Base-by-base conservation (phyloP, 106 monocot species). In the Acorus gramineus region DNA sequence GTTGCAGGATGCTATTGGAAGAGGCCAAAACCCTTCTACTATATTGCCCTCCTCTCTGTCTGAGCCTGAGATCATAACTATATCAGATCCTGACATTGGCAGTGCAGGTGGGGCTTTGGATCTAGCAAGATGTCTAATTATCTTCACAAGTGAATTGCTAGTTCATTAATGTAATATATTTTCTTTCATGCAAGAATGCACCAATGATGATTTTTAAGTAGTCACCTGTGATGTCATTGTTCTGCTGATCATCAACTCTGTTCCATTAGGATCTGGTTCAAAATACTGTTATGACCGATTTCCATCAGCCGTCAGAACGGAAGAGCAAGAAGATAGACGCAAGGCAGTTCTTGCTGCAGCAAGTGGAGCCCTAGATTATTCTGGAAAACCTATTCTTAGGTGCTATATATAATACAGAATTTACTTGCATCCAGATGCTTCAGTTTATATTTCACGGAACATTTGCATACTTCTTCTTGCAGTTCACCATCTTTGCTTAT, bases 1-100 rank as follows among this genome's bases (percentile, higher is more conserved):
- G 77, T 77, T 98, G 78, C 98, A 98, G 84, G 98, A 98, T 84
- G 85, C 98, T 79, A 78, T 66, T 46, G 98, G 98, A 61, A 80
- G 98, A 66, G 98, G 98, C 69, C 98, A 89, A 77, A 77, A 73
- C 58, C 85, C 78, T 71, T 55, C 57, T 61, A 70, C 66, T 44
- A 89, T 98, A 60, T 85, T 92, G 60, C 87, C 87, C n/a, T 61
- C 80, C 74, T 61, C 74, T 13, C 11, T 52, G 7, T 65, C 67
- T 46, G 91, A 92, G 66, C 98, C 81, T 56, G 98, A 98, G 68
- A 81, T 92, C 50, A 80, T 86, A 57, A 92, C 98, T 46, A 79
- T 98, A 75, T 67, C 88, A 64, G 67, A 92, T 66, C 66, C 85
- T 68, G 81, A 81, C n/a, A 66, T 53, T 66, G 71, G 50, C 49